Evolutionary conservation across 805 yeast genomes (phyloP), one percentile per base, ranked within the genome.

Genomic region (Cyberlindnera saturnus): DNA sequence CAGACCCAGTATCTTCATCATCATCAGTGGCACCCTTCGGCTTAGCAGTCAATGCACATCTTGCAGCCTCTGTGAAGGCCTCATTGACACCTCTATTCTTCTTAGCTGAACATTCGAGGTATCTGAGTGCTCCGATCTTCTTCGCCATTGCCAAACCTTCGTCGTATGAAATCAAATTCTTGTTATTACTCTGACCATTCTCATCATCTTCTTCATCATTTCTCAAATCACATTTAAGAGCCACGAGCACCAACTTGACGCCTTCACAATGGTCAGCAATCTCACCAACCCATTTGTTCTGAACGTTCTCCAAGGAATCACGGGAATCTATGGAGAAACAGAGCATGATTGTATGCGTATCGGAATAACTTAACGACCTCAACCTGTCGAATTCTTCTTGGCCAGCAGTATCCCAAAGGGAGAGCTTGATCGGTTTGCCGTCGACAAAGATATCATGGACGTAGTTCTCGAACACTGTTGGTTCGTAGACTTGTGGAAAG

Each of bases 381-480:
- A 91, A 74, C 50, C 97, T 76, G 64, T 91, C 99, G 56, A 91
- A 91, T 67, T 91, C 99, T 67, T 91, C 99, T 70, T 91, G 99
- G 7, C 99, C 99, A 1, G 99, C 99, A 6, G 99, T 91, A 63
- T 91, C 99, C 99, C 99, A 93, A 43, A 91, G 70, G 14, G 96
- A 89, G 44, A 91, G 69, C 59, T 90, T 95, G 56, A 91, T 86
- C 39, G 93, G 88, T 62, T 87, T 88, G 41, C 91, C 91, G 62
- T 91, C 99, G 43, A 91, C 89, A 66, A 87, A 91, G 51, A 91
- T 93, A 62, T 91, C 98, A 65, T 91, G 98, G 46, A 90, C 96
- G 62, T 91, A 91, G 68, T 91, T 91, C 62, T 91, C 98, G 66
- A 93, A 91, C 32, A 91, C 97, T 1, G 99, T 91, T 20, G 99